phyloP scores from a whole-genome alignment of 164 flowering plant genomes.

The Sedum album region DNA sequence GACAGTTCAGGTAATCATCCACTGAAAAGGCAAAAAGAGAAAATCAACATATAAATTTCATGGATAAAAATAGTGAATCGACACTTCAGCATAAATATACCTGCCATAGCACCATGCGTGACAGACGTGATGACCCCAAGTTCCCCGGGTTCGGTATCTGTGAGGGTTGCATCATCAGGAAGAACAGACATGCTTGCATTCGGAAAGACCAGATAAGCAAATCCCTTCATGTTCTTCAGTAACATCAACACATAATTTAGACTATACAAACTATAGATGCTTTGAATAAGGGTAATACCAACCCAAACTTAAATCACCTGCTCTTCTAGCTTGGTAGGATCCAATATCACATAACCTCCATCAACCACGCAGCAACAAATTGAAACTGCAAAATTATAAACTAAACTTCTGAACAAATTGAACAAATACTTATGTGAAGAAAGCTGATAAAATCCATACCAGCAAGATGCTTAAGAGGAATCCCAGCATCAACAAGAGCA shows the following conservation, averaged over 20 bases:
- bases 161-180: constrained; percentile 34
- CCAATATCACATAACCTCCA: constrained; percentile 49
- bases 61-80: neutral
- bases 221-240: constrained; percentile 68
- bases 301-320: constrained; percentile 44
- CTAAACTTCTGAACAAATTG: constrained; percentile 6
- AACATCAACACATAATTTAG: neutral
- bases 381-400: constrained; percentile 49
- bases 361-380: constrained; percentile 66
- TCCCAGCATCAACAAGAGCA: constrained; percentile 94
- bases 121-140: constrained; percentile 72
- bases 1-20: constrained; percentile 59
- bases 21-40: constrained; percentile 25
- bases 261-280: neutral
- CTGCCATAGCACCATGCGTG: constrained; percentile 77
- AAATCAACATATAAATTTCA: constrained; percentile 4
- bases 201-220: constrained; percentile 72
- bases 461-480: constrained; percentile 86
- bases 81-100: constrained; percentile 22
- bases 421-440: constrained; percentile 5
- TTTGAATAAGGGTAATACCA: neutral
- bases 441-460: constrained; percentile 31
- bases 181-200: constrained; percentile 43
- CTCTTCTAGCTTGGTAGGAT: constrained; percentile 87
- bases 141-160: constrained; percentile 44